phyloP scores from a whole-genome alignment of 1,284 basidiomycete species.

The Cryptococcus depauperatus region DNA sequence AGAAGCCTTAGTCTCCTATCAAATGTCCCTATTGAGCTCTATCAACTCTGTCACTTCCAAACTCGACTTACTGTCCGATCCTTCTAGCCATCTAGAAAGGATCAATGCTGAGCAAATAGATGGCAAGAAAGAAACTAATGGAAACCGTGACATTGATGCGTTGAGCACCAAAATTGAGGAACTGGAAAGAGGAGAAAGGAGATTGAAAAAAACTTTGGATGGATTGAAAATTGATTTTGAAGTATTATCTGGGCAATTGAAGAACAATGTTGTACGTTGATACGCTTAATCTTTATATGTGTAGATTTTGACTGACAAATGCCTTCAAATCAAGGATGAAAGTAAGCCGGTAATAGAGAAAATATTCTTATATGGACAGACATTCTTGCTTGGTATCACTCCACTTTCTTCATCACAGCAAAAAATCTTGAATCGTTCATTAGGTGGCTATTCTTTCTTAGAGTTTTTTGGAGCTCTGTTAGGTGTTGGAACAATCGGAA shows the following conservation, averaged over 20 bases:
- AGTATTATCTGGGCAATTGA: constrained; percentile 10
- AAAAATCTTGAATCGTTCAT: background rate
- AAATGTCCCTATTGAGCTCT: constrained; percentile 36
- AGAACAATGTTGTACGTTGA: constrained; percentile 15
- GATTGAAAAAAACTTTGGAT: constrained; percentile 17
- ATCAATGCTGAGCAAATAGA: background rate
- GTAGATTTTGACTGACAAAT: background rate
- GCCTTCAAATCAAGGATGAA: constrained; percentile 15
- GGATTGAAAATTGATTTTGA: constrained; percentile 20
- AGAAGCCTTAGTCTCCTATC: constrained; percentile 43
- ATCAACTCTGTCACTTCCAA: constrained; percentile 28
- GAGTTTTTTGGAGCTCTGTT: background rate
- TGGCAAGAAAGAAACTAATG: constrained; percentile 5
- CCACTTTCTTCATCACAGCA: constrained; percentile 5
- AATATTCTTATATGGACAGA: constrained; percentile 12
- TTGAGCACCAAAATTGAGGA: constrained; percentile 16
- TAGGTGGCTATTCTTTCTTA: background rate
- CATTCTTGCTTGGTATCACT: constrained; percentile 4
- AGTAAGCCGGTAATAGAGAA: constrained; percentile 17
- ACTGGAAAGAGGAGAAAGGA: constrained; percentile 18
- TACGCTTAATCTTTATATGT: background rate
- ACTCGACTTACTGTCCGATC: constrained; percentile 15
- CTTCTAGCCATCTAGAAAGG: constrained; percentile 9
- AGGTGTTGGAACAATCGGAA: no score
- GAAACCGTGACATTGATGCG: constrained; percentile 18